These are phyloP conservation scores for Nakazawaea anatomiae DNA, from an alignment of 805 yeast species.

Conservation along the genomic window DNA sequence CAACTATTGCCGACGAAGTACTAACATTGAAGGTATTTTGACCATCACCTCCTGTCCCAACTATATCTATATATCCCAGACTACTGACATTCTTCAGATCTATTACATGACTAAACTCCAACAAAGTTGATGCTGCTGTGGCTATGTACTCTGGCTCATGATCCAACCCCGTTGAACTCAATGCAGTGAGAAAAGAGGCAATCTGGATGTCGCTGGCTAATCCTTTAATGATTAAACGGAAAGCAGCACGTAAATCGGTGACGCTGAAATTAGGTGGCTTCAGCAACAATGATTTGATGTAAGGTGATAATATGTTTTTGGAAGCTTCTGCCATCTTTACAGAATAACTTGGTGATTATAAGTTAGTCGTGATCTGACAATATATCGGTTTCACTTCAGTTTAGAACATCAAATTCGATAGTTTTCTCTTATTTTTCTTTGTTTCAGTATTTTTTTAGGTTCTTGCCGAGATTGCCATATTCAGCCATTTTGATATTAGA, in stretches of 20 bases:
- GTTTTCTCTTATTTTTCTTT: too few relatives aligned
- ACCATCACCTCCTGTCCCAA: slow-evolving; percentile 99
- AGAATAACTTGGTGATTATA: too few relatives aligned
- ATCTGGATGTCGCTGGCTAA: slow-evolving; percentile 63
- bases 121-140: slow-evolving; percentile 73
- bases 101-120: slow-evolving; percentile 58
- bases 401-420: too few relatives aligned
- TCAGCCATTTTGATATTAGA: not conserved
- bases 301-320: slow-evolving; percentile 34
- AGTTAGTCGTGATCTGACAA: too few relatives aligned
- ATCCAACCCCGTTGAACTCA: slow-evolving; percentile 71
- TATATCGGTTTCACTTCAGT: too few relatives aligned
- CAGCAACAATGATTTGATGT: slow-evolving; percentile 55
- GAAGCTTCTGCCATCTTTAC: not conserved
- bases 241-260: slow-evolving; percentile 56
- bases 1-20: slow-evolving; percentile 90
- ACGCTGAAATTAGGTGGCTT: slow-evolving; percentile 61
- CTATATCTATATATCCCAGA: slow-evolving; percentile 73
- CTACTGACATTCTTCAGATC: slow-evolving; percentile 35
- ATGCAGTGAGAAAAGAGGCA: slow-evolving; percentile 73
- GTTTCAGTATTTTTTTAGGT: not conserved
- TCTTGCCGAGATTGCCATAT: not conserved
- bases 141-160: slow-evolving; percentile 79
- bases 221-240: slow-evolving; percentile 54
- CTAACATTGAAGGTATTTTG: slow-evolving; percentile 96